Evolutionary conservation across 2,329 filamentous ascomycete genomes (phyloP).

Genomic region (Penicillium sp.): DNA sequence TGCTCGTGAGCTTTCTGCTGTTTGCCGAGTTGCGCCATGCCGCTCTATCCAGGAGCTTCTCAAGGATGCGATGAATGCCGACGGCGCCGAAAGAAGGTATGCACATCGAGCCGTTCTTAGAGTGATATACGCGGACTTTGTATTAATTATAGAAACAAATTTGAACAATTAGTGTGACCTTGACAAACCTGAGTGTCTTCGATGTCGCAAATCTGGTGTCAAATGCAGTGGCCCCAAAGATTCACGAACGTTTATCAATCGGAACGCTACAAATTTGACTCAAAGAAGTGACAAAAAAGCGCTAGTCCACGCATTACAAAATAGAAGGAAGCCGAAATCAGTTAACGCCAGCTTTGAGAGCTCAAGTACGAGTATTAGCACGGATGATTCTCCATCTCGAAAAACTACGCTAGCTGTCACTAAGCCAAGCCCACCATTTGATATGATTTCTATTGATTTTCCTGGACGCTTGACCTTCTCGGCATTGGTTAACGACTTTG

Average conservation of each 20-base stretch:
- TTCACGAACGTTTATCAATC: neutral
- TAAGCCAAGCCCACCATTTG: neutral
- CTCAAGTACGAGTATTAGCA: neutral
- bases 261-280: neutral
- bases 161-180: neutral
- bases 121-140: neutral
- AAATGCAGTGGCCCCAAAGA: neutral
- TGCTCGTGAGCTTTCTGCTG: neutral
- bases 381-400: neutral
- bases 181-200: neutral
- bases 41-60: neutral
- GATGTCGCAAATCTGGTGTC: neutral
- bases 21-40: neutral
- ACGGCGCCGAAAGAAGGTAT: neutral
- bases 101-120: neutral
- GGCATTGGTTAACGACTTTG: neutral
- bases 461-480: neutral
- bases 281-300: neutral
- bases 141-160: neutral
- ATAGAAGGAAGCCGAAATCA: neutral
- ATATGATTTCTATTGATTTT: neutral
- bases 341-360: neutral
- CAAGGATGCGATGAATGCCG: neutral
- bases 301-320: neutral
- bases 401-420: neutral